Evolutionary conservation across 139 green algal species (phyloP).

Genomic region (Dunaliella primolecta): DNA sequence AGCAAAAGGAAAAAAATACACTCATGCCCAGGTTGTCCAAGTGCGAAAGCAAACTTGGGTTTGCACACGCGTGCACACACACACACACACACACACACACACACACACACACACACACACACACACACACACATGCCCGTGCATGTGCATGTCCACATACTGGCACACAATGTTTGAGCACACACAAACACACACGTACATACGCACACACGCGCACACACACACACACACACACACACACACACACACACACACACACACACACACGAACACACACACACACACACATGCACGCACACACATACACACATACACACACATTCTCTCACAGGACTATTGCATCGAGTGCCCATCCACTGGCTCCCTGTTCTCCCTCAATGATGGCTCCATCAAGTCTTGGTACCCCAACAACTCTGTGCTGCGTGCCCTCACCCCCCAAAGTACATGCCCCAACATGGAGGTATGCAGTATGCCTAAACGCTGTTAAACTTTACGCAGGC

Average conservation of each 20-base stretch:
- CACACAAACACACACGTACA: no score
- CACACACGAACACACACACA: background rate
- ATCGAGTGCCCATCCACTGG: constrained; percentile 92
- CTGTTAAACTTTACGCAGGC: background rate
- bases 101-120: no score
- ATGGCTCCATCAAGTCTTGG: constrained; percentile 86
- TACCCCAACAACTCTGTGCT: constrained; percentile 93
- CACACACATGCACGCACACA: background rate
- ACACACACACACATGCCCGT: no score
- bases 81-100: no score
- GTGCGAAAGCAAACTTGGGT: no score
- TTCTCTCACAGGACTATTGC: constrained; percentile 57
- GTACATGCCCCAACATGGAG: constrained; percentile 60
- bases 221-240: background rate
- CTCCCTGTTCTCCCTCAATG: constrained; percentile 86
- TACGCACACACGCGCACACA: no score
- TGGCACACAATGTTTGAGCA: no score
- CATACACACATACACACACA: background rate
- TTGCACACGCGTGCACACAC: no score
- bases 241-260: background rate
- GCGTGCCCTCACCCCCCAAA: constrained; percentile 70
- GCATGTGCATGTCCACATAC: no score
- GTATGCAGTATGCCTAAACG: constrained; percentile 9
- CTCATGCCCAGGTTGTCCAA: no score
- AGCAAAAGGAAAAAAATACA: no score